Conservation (phyloP, 768 basidiomycete species). For the Obba rivulosa region DNA sequence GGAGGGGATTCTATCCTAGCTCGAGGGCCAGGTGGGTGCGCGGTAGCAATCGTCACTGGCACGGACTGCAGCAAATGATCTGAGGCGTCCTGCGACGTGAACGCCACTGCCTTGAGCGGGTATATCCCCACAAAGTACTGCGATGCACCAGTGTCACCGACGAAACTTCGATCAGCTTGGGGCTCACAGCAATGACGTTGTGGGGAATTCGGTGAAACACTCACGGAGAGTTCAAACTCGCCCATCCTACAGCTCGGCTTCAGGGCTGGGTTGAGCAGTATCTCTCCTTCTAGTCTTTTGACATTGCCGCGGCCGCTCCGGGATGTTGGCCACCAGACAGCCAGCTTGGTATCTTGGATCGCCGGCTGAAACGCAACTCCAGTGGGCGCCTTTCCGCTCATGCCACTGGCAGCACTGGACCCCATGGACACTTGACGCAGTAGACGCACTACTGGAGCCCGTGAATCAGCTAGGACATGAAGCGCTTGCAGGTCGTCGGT, state of each 20-base stretch:
- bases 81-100: conserved; percentile 4
- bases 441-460: conserved; percentile 12
- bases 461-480: conserved; percentile 15
- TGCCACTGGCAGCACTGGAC: neutral
- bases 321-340: conserved; percentile 10
- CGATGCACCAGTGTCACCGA: neutral
- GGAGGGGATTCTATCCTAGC: conserved; percentile 11
- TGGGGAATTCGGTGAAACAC: neutral
- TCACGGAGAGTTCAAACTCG: conserved; percentile 14
- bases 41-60: conserved; percentile 10
- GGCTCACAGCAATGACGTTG: neutral
- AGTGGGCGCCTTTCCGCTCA: neutral
- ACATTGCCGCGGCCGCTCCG: neutral
- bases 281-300: conserved; percentile 12
- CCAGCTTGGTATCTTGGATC: conserved; percentile 7
- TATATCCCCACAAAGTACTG: conserved; percentile 9
- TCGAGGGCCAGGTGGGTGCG: conserved; percentile 7
- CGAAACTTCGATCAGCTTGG: neutral
- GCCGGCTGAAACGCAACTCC: conserved; percentile 8
- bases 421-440: conserved; percentile 8
- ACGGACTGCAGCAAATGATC: conserved; percentile 7
- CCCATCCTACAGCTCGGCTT: conserved; percentile 13
- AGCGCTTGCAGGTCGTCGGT: conserved; percentile 18
- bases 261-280: conserved; percentile 10
- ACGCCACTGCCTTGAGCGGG: conserved; percentile 10